Evolutionary conservation across 2,329 filamentous ascomycete genomes (phyloP), one percentile per base, ranked within the genome.

Genomic region (Colletotrichum horii): DNA sequence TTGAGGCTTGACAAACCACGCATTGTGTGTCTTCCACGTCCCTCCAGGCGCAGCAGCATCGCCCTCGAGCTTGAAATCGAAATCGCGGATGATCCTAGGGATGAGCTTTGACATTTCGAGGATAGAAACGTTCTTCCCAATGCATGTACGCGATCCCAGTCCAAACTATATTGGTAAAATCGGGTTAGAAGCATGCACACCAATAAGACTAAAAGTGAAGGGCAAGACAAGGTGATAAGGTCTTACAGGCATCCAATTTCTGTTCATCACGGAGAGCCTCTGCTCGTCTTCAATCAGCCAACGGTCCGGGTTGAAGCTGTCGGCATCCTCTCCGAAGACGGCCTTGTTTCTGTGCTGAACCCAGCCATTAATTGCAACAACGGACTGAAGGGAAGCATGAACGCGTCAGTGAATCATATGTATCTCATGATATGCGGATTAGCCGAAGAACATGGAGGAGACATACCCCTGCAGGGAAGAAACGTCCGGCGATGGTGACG

Each of bases 41-140:
- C 55, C 30, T 3, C 71, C 77, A 1, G 58, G 58, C 11, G 34
- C 8, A 8, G 19, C 16, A 6, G 77, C 24, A 3, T 56, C 56
- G 9, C 76, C 76, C 11, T 71, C 67, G 4, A 84, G 78, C 60
- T 81, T 77, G 55, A 85, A 82, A 16, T 84, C 80, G 65, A 84
- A 85, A 12, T 81, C 80, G 6, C 79, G 79, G 8, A 85, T 68
- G 3, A 85, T 71, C 16, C 83, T 78, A 2, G 86, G 86, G 4
- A 88, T 81, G 14, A 87, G 69, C 77, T 87, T 88, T 15, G 80
- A 81, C 60, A 88, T 84, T 77, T 88, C 87, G 56, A 88, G 77
- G 11, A 85, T 79, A 1, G 85, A 84, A 30, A 88, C 83, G 68
- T 89, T 84, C 66, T 84, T 84, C 0, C 87, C 87, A 6, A 88